Evolutionary conservation across 2,329 filamentous ascomycete genomes (phyloP).

Genomic region (Paecilomyces formosus): DNA sequence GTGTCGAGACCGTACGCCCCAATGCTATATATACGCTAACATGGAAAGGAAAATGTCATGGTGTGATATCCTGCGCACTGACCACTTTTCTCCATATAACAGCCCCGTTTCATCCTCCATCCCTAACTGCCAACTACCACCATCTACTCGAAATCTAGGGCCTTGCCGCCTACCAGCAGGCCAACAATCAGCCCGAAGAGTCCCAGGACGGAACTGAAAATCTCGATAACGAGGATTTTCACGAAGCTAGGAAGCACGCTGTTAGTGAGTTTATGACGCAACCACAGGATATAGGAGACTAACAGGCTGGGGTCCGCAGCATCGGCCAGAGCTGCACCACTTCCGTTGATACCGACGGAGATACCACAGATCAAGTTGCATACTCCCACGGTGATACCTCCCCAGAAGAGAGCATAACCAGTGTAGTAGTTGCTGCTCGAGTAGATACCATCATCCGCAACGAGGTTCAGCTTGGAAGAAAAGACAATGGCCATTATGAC

Average conservation of each 20-base stretch:
- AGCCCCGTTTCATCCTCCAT: not conserved
- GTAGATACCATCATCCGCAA: slow-evolving; percentile 59
- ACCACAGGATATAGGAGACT: slow-evolving; percentile 28
- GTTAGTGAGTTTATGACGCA: slow-evolving; percentile 1
- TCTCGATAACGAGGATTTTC: slow-evolving; percentile 97
- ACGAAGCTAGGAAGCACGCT: slow-evolving; percentile 62
- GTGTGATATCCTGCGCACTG: slow-evolving; percentile 15
- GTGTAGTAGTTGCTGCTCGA: slow-evolving; percentile 82
- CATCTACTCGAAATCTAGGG: slow-evolving; percentile 56
- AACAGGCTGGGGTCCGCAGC: slow-evolving; percentile 86
- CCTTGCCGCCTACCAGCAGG: slow-evolving; percentile 78
- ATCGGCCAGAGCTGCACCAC: slow-evolving; percentile 90
- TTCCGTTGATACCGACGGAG: slow-evolving; percentile 95
- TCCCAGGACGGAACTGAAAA: slow-evolving; percentile 95
- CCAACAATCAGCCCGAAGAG: slow-evolving; percentile 96
- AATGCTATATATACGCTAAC: slow-evolving; percentile 31
- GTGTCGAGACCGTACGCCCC: slow-evolving; percentile 30
- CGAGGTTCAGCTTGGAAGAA: slow-evolving; percentile 71
- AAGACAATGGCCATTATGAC: slow-evolving; percentile 99
- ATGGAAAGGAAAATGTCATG: slow-evolving; percentile 17
- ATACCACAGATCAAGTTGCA: slow-evolving; percentile 97
- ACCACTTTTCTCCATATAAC: slow-evolving; percentile 8
- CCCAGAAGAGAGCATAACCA: slow-evolving; percentile 93
- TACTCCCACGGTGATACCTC: slow-evolving; percentile 84
- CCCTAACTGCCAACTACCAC: slow-evolving; percentile 2